Evolutionary conservation across 345 rosid species (phyloP).

Genomic region (Gossypium raimondii): DNA sequence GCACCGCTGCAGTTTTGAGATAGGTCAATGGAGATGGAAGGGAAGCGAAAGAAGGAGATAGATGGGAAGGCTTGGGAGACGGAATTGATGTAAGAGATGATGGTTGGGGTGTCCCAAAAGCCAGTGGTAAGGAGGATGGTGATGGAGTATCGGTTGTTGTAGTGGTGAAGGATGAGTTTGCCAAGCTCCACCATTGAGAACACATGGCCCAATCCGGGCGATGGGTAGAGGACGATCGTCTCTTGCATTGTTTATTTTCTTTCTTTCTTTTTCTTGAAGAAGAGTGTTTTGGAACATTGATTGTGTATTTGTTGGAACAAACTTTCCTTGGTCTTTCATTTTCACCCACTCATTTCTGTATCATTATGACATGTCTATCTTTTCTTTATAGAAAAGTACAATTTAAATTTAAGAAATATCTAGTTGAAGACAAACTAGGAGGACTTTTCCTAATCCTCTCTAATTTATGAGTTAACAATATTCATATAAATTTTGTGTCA

Average conservation of each 20-base stretch:
- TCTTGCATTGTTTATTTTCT: background rate
- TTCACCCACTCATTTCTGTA: no score
- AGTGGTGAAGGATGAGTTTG: conserved; percentile 21
- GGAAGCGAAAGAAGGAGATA: conserved; percentile 33
- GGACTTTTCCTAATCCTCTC: no score
- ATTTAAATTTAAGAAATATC: background rate
- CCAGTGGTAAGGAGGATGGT: conserved; percentile 20
- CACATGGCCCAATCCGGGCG: conserved; percentile 30
- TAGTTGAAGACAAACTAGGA: no score
- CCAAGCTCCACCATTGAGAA: conserved; percentile 34
- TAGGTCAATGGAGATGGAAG: conserved; percentile 1
- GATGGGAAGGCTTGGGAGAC: conserved; percentile 26
- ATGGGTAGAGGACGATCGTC: conserved; percentile 29
- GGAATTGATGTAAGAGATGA: conserved; percentile 8
- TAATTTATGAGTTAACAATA: no score
- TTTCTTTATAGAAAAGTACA: no score
- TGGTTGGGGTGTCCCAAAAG: background rate
- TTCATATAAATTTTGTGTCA: no score
- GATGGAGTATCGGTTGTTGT: conserved; percentile 12
- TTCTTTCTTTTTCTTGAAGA: no score
- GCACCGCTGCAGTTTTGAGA: background rate
- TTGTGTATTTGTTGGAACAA: no score
- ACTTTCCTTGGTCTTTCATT: no score
- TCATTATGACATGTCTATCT: no score
- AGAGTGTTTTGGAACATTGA: no score